phyloP scores from a whole-genome alignment of 495 filamentous ascomycete genomes.

The Penicillium goetzii region DNA sequence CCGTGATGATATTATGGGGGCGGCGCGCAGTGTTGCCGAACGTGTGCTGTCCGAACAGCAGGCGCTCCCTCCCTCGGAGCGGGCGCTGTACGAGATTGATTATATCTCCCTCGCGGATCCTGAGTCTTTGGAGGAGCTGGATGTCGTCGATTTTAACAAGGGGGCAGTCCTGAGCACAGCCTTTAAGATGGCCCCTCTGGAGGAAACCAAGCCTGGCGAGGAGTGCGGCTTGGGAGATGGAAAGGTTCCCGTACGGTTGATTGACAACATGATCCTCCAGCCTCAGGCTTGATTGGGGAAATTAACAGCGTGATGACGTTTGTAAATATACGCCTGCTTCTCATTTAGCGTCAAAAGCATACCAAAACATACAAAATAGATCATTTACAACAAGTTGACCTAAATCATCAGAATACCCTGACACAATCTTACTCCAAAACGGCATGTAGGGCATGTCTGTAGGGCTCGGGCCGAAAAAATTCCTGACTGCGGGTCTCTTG shows the following conservation, averaged over 20 bases:
- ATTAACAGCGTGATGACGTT: background rate
- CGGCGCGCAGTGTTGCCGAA: conserved; percentile 59
- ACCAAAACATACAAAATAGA: conserved; percentile 9
- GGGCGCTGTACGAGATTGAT: conserved; percentile 80
- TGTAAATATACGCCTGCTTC: conserved; percentile 1
- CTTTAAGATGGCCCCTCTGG: conserved; percentile 83
- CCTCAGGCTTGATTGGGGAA: conserved; percentile 32
- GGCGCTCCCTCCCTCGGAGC: conserved; percentile 58
- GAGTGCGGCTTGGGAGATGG: conserved; percentile 70
- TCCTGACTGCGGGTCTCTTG: conserved; percentile 35
- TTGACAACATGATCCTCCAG: conserved; percentile 87
- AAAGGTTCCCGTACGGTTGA: conserved; percentile 76
- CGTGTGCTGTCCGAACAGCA: conserved; percentile 62
- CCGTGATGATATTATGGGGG: conserved; percentile 67
- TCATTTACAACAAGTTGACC: background rate
- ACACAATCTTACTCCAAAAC: conserved; percentile 23
- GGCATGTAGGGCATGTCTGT: conserved; percentile 43
- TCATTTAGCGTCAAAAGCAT: conserved; percentile 14
- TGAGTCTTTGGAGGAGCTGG: conserved; percentile 76
- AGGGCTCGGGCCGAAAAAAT: conserved; percentile 45
- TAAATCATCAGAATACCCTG: background rate
- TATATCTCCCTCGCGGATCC: conserved; percentile 89
- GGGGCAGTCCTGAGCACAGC: conserved; percentile 89
- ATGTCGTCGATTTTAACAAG: conserved; percentile 61
- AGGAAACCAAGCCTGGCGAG: conserved; percentile 68